A percentile compares a stretch with the other conserved stretches of the same genome.
phyloP scores from a whole-genome alignment of 1,139 yeast genomes.

The Geotrichum histeridarum region DNA sequence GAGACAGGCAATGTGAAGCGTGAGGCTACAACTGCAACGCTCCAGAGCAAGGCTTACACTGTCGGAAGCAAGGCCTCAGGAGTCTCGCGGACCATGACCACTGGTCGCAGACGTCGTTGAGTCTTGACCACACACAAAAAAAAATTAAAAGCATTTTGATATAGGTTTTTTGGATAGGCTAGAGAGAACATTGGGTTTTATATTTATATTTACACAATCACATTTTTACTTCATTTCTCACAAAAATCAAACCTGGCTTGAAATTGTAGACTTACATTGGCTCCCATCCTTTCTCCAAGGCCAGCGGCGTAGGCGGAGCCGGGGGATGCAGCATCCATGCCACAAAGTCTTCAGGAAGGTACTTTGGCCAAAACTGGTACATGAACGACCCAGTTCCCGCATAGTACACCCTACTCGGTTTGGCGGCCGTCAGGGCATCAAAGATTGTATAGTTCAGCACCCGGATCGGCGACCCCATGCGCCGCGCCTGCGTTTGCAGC shows the following conservation, averaged over 20 bases:
- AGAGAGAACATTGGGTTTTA: too few relatives aligned
- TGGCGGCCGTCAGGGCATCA: constrained; percentile 33
- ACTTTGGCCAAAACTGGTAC: constrained; percentile 34
- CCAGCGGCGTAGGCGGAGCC: constrained; percentile 18
- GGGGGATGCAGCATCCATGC: constrained; percentile 35
- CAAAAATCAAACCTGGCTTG: too few relatives aligned
- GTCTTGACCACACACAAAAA: not conserved
- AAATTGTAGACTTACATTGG: constrained; percentile 8
- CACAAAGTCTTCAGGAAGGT: constrained; percentile 36
- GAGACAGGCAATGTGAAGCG: not conserved
- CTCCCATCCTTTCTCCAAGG: constrained; percentile 14
- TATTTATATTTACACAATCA: not conserved
- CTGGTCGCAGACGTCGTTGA: constrained; percentile 10
- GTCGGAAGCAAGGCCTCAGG: constrained; percentile 12
- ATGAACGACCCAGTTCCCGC: constrained; percentile 40
- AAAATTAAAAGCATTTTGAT: not conserved
- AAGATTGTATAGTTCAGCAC: constrained; percentile 36
- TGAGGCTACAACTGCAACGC: not conserved
- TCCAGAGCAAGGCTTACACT: constrained; percentile 1
- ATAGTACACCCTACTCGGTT: constrained; percentile 36
- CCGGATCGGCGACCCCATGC: constrained; percentile 34
- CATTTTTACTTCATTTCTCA: not conserved
- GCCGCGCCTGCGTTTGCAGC: constrained; percentile 32
- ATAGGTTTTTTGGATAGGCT: not conserved
- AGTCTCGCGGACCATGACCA: constrained; percentile 5